Evolutionary conservation across 2,329 filamentous ascomycete genomes (phyloP).

Genomic region (Diaporthe citrichinensis): DNA sequence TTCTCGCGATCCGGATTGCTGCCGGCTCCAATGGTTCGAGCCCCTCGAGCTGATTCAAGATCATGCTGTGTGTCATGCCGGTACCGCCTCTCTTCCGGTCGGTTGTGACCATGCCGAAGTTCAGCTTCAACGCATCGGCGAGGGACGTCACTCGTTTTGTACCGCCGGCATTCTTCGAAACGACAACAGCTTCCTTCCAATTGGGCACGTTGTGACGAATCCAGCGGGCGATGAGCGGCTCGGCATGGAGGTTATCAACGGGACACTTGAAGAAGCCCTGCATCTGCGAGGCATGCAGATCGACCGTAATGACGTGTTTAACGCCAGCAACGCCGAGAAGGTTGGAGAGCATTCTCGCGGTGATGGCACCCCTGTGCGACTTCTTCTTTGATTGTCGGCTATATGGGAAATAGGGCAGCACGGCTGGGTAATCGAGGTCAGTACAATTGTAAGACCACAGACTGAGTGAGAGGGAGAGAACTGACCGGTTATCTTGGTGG

Average conservation of each 20-base stretch:
- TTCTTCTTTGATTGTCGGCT: constrained; percentile 99
- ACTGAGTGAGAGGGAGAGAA: constrained; percentile 32
- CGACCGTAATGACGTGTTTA: constrained; percentile 97
- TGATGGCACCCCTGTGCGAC: constrained; percentile 94
- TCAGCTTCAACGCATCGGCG: constrained; percentile 95
- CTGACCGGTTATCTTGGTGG: constrained; percentile 93
- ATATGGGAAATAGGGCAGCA: constrained; percentile 98
- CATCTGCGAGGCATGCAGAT: constrained; percentile 98
- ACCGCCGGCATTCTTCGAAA: constrained; percentile 97
- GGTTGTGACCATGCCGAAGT: constrained; percentile 96
- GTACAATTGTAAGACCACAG: constrained; percentile 10
- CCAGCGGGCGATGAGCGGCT: constrained; percentile 96
- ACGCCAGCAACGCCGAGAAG: constrained; percentile 93
- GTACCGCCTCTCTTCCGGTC: constrained; percentile 74
- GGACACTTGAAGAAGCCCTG: constrained; percentile 99
- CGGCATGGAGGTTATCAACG: constrained; percentile 96
- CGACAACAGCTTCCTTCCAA: constrained; percentile 94
- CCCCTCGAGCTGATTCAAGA: constrained; percentile 78
- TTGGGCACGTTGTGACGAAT: constrained; percentile 88
- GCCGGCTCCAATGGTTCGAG: constrained; percentile 56
- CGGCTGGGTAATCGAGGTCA: constrained; percentile 66
- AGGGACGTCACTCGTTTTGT: constrained; percentile 97
- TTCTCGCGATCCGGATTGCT: constrained; percentile 41
- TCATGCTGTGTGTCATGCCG: constrained; percentile 84
- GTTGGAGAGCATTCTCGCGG: constrained; percentile 96